Evolutionary conservation across 2,329 filamentous ascomycete genomes (phyloP), one percentile per base, ranked within the genome.

Genomic region (Talaromyces pinophilus): DNA sequence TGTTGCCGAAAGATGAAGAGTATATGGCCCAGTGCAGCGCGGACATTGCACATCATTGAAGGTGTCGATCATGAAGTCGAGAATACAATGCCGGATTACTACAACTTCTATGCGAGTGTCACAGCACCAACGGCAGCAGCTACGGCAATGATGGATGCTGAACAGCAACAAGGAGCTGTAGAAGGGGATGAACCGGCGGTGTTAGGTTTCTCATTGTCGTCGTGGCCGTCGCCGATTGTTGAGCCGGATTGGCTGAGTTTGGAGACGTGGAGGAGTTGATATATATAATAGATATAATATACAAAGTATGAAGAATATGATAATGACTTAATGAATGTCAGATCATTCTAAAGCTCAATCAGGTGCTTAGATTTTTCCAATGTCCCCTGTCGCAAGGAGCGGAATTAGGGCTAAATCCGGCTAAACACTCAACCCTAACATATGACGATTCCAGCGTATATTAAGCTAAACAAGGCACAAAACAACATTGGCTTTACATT

Each of bases 1-100:
- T 67, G 66, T 19, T 67, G 66, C 50, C 63, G 62, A 11, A 67
- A 65, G 50, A 67, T 67, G 66, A 67, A 63, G 52, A 57, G 57
- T 46, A 67, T 67, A 44, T 67, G 66, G 66, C 65, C 66, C 2
- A 65, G 66, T n/a, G 66, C 66, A 13, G 59, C 38, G 48, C 55
- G 66, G 48, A 67, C 63, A 25, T 22, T 67, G 25, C 55, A 67
- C 28, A 65, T 67, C 30, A 65, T 67, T 59, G 62, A 67, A 19
- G 66, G 66, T 10, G 63, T 67, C 11, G 66, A 67, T 62, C 66
- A 65, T 38, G 63, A 67, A 33, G 50, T 67, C 15, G 57, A 67
- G 10, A 50, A 65, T 30, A 55, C 59, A 19, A 17, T 67, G 28
- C 63, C 63, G 6, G 25, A 33, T 30, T 33, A 38, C 25, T 55